These are phyloP conservation scores for Termitomyces sp. DNA, from an alignment of 1,284 basidiomycete genomes.

Conservation along the genomic window DNA sequence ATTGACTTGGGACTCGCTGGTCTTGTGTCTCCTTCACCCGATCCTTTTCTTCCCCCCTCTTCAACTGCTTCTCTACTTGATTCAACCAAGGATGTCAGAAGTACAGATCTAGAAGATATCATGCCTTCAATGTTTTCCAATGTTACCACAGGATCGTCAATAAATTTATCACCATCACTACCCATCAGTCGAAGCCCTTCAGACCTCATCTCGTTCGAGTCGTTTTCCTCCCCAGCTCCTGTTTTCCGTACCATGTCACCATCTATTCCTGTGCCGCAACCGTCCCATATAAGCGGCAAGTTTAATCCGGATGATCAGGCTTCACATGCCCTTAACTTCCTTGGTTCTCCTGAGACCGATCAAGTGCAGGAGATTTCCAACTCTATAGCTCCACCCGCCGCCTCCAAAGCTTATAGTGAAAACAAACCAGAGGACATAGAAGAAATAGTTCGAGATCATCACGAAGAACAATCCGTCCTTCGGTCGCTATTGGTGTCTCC, in stretches of 20 bases:
- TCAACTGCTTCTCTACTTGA: background rate
- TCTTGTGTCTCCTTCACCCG: slow-evolving; percentile 10
- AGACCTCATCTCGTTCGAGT: slow-evolving; percentile 41
- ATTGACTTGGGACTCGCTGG: slow-evolving; percentile 17
- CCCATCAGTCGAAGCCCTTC: slow-evolving; percentile 11
- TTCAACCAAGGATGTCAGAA: background rate
- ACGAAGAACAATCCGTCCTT: slow-evolving; percentile 7
- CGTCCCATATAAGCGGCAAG: background rate
- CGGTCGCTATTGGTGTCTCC: background rate
- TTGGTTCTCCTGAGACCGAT: background rate
- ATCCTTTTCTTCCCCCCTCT: background rate
- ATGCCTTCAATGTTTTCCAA: slow-evolving; percentile 14
- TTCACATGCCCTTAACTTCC: background rate
- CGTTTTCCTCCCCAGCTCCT: slow-evolving; percentile 25
- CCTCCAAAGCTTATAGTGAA: background rate
- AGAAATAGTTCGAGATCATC: background rate
- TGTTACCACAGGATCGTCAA: background rate
- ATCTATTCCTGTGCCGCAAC: background rate
- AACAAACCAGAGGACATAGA: background rate
- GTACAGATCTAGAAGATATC: slow-evolving; percentile 12
- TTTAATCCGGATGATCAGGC: background rate
- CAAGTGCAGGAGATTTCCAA: background rate
- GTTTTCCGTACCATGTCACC: slow-evolving; percentile 12
- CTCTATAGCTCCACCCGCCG: background rate
- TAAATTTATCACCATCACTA: background rate